Conservation (phyloP, 306 rosid species). For the Rubus parviflorus region DNA sequence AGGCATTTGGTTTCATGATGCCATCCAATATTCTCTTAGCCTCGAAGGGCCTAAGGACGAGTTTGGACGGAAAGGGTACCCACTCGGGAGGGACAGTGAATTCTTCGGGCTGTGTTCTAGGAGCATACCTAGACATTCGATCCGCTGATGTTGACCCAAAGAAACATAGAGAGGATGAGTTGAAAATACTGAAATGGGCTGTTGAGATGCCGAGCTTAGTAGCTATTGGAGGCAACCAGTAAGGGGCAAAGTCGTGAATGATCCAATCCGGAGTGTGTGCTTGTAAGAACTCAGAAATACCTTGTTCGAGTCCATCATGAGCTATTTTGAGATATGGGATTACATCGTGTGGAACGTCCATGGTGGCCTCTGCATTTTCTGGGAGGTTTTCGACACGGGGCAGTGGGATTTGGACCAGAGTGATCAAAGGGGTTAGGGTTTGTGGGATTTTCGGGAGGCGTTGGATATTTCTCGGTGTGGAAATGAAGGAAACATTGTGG, state of each 20-base stretch:
- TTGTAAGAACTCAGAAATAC: too few relatives aligned
- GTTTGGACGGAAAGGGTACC: constrained; percentile 27
- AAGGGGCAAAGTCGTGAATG: constrained; percentile 42
- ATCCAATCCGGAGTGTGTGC: constrained; percentile 55
- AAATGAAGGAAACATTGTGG: too few relatives aligned
- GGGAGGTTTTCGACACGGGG: too few relatives aligned
- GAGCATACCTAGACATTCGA: background rate
- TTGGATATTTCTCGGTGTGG: too few relatives aligned
- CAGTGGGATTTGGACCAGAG: too few relatives aligned
- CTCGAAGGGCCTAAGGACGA: constrained; percentile 1
- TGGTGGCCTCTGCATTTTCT: too few relatives aligned
- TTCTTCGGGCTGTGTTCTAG: constrained; percentile 8
- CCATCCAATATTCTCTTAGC: constrained; percentile 1
- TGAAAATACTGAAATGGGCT: constrained; percentile 44
- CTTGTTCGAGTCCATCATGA: too few relatives aligned
- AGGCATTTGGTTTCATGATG: rapidly evolving
- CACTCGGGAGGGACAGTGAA: constrained; percentile 25
- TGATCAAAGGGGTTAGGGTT: too few relatives aligned
- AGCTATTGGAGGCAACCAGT: constrained; percentile 26
- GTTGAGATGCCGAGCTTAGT: constrained; percentile 15
- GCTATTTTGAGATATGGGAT: too few relatives aligned
- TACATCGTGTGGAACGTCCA: too few relatives aligned
- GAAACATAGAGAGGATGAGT: background rate
- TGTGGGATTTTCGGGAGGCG: too few relatives aligned
- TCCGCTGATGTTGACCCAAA: constrained; percentile 1